Percentiles rank a stretch among this genome's conserved stretches.
phyloP scores from a whole-genome alignment of 139 green algal genomes.

The Marvania coccoides region DNA sequence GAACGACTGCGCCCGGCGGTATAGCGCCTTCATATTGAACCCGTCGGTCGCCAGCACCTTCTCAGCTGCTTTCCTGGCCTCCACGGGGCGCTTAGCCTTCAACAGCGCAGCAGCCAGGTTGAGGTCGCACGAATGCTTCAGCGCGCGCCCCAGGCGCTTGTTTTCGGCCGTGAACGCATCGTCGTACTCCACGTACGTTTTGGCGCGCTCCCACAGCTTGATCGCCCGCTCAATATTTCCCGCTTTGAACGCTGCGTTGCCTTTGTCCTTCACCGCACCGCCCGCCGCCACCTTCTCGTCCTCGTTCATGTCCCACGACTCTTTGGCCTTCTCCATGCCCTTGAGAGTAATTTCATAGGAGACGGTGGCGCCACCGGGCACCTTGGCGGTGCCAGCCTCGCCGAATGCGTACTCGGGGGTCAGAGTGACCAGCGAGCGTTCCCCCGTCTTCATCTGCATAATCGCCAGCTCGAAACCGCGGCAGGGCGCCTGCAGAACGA shows the following conservation, averaged over 20 bases:
- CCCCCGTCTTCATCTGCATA: constrained; percentile 82
- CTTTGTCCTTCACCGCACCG: constrained; percentile 70
- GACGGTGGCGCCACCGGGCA: constrained; percentile 41
- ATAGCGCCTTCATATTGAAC: constrained; percentile 92
- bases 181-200: constrained; percentile 31
- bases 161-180: constrained; percentile 47
- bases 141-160: constrained; percentile 42
- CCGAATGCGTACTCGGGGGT: constrained; percentile 63
- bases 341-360: constrained; percentile 60
- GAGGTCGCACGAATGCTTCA: constrained; percentile 65
- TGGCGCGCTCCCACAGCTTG: constrained; percentile 55
- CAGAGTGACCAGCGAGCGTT: constrained; percentile 69
- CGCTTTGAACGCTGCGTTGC: constrained; percentile 85
- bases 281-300: constrained; percentile 77
- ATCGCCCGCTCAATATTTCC: constrained; percentile 57
- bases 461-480: constrained; percentile 79
- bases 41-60: constrained; percentile 74
- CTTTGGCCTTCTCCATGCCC: constrained; percentile 73
- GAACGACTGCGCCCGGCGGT: constrained; percentile 73
- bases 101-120: constrained; percentile 83
- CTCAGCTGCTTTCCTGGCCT: constrained; percentile 11
- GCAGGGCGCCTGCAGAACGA: constrained; percentile 38
- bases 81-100: constrained; percentile 43
- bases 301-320: constrained; percentile 80
- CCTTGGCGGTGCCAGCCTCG: constrained; percentile 11